Percentiles rank a stretch among this genome's conserved stretches.
Conservation (phyloP, 331 rosid species). For the Arachis monticola region DNA sequence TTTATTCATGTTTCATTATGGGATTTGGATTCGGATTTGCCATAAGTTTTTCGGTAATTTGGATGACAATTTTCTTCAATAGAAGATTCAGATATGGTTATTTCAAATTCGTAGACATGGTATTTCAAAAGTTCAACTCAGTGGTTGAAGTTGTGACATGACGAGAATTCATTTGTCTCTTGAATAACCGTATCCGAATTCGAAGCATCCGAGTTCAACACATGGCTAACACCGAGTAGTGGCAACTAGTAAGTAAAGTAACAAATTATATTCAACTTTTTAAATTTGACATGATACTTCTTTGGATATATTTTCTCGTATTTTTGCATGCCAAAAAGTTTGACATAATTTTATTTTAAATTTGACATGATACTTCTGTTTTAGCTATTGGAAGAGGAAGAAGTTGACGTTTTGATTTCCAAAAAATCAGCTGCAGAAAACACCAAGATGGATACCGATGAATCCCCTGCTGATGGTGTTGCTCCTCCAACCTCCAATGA, state of each 20-base stretch:
- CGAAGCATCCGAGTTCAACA: too few species aligned
- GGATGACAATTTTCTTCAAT: not conserved
- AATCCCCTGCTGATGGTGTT: slow-evolving; percentile 56
- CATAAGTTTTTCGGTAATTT: slow-evolving; percentile 20
- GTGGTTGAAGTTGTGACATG: too few species aligned
- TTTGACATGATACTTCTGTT: not conserved
- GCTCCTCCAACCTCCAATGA: slow-evolving; percentile 55
- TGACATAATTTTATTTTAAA: too few species aligned
- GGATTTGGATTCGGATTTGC: slow-evolving; percentile 29
- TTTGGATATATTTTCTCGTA: too few species aligned
- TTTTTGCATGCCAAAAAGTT: too few species aligned
- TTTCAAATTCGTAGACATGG: not conserved
- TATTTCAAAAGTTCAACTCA: too few species aligned
- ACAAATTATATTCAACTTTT: too few species aligned
- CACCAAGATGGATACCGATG: slow-evolving; percentile 82
- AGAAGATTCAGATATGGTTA: slow-evolving; percentile 21
- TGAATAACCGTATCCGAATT: too few species aligned
- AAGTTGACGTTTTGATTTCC: slow-evolving; percentile 73
- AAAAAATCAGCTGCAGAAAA: slow-evolving; percentile 61
- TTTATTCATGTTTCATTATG: slow-evolving; percentile 13
- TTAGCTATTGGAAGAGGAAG: slow-evolving; percentile 91
- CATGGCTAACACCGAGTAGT: too few species aligned
- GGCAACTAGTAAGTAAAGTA: too few species aligned
- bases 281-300: too few species aligned
- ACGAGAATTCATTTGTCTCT: too few species aligned